These are phyloP conservation scores for Hydnomerulius pinastri DNA, from an alignment of 768 basidiomycete species.

Conservation along the genomic window DNA sequence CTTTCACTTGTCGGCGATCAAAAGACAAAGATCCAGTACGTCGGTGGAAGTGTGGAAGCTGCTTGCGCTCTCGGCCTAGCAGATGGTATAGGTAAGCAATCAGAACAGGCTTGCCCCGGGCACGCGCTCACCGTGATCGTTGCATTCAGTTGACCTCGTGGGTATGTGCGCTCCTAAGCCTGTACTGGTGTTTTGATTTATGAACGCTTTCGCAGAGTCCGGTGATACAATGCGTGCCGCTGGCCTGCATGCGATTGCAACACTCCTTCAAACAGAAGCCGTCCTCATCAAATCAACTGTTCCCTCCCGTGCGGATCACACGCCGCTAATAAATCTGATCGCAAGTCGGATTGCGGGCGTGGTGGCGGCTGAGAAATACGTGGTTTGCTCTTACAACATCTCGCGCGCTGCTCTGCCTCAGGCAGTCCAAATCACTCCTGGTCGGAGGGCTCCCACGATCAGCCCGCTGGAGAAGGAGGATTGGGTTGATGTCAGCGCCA, in stretches of 20 bases:
- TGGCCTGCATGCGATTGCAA: slow-evolving; percentile 90
- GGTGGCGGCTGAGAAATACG: slow-evolving; percentile 82
- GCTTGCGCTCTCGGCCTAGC: slow-evolving; percentile 96
- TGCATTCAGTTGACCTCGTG: slow-evolving; percentile 72
- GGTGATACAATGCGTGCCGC: slow-evolving; percentile 99
- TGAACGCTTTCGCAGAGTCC: slow-evolving; percentile 65
- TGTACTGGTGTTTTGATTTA: not conserved
- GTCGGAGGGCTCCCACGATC: slow-evolving; percentile 86
- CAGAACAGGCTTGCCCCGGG: not conserved
- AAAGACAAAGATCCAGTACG: slow-evolving; percentile 87
- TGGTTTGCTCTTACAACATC: slow-evolving; percentile 92
- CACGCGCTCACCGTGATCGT: slow-evolving; percentile 5
- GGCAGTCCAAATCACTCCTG: slow-evolving; percentile 80
- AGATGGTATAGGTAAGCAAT: slow-evolving; percentile 85
- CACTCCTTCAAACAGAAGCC: slow-evolving; percentile 83
- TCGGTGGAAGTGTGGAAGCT: slow-evolving; percentile 97
- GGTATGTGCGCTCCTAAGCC: slow-evolving; percentile 64
- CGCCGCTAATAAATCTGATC: slow-evolving; percentile 73
- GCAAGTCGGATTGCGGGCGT: slow-evolving; percentile 91
- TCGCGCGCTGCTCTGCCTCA: slow-evolving; percentile 57
- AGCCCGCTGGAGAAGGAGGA: slow-evolving; percentile 76
- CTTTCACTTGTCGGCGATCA: slow-evolving; percentile 52
- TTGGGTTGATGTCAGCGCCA: slow-evolving; percentile 91
- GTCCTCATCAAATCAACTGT: slow-evolving; percentile 84
- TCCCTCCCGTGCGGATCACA: slow-evolving; percentile 62